phyloP scores from a whole-genome alignment of 2,329 filamentous ascomycete species.

The Blumeria graminis region DNA sequence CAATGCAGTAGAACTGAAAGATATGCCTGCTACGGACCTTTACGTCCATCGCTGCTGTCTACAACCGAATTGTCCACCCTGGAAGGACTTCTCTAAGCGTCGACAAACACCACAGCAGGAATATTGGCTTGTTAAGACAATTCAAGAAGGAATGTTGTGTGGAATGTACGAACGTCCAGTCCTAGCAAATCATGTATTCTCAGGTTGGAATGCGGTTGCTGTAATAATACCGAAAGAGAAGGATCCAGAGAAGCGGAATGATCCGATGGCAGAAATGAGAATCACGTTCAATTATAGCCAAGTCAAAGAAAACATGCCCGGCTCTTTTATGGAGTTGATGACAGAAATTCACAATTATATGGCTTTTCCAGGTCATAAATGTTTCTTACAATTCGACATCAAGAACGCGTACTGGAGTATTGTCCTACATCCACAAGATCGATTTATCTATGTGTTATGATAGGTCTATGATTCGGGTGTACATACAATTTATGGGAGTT shows the following conservation, averaged over 20 bases:
- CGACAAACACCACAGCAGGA: background rate
- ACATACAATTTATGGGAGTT: too few relatives aligned
- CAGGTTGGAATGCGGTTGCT: background rate
- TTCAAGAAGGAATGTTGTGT: background rate
- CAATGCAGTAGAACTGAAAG: too few relatives aligned
- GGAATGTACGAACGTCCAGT: background rate
- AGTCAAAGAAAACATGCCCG: conserved; percentile 1
- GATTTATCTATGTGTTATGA: background rate
- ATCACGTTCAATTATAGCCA: conserved; percentile 1
- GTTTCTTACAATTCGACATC: background rate
- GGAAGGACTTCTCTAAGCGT: background rate
- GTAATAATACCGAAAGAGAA: background rate
- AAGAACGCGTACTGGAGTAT: background rate
- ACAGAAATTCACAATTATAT: conserved; percentile 1
- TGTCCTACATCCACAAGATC: background rate
- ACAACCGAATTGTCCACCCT: background rate
- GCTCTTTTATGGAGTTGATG: background rate
- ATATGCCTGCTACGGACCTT: too few relatives aligned
- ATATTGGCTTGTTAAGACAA: background rate
- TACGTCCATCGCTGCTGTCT: too few relatives aligned
- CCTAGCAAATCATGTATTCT: background rate
- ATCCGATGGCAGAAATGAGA: background rate
- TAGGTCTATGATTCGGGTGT: too few relatives aligned
- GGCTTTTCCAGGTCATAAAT: background rate
- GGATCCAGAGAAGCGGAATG: background rate